Evolutionary conservation across 2,329 filamentous ascomycete genomes (phyloP), one percentile per base, ranked within the genome.

Genomic region (Cercospora nicotianae): DNA sequence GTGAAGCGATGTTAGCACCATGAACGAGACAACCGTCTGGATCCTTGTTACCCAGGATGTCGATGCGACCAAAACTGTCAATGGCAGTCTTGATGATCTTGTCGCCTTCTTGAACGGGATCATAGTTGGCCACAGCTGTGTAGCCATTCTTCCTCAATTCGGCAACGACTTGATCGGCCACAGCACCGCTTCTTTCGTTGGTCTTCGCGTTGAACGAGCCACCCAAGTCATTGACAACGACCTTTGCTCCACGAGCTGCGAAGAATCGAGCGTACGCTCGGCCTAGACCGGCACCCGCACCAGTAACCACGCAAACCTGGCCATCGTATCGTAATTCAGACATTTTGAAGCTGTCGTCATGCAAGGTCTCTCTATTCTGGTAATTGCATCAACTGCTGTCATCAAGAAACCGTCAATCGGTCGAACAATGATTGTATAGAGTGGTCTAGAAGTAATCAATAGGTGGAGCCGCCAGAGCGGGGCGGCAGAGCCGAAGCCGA

Each of bases 61-160:
- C 94, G 81, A 98, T 87, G 75, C 94, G 91, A 72, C 93, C 91
- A 77, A 89, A 95, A 58, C 83, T 83, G 79, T 91, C 84, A 79
- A 94, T 90, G 74, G 91, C 91, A 26, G 91, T 93, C 72, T 94
- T 90, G 82, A 98, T 94, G 80, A 98, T 98, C 81, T 87, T 90
- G 69, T 97, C 93, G 75, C 95, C 95, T 76, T 94, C 86, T 83
- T 95, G 92, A 82, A 96, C 94, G 80, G 88, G 89, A 84, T 98
- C 91, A 85, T 97, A 97, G 86, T 97, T 97, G 81, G 94, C 93
- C 62, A 96, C 93, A 68, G 94, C 95, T 82, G 96, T 94, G 79
- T 94, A 94, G 79, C 94, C 94, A 65, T 90, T 90, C 78, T 89
- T 87, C 82, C 90, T 92, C 81, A 94, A 93, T 81, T 92, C 89